Conservation (phyloP, 176 grass and related monocot species). For the Bolboschoenus planiculmis region DNA sequence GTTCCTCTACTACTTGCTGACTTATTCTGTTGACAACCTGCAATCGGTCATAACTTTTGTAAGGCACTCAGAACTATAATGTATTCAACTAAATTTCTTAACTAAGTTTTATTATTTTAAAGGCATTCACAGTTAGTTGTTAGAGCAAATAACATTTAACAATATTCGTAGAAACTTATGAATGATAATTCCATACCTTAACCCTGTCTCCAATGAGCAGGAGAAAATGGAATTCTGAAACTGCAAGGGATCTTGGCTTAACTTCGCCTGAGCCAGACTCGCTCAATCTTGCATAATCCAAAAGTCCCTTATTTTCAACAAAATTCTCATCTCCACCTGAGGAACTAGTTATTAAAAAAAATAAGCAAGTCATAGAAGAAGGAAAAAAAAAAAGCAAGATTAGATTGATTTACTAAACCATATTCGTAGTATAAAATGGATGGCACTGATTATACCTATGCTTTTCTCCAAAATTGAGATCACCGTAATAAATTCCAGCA, state of each 20-base stretch:
- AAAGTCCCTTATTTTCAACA: conserved; percentile 96
- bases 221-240: conserved; percentile 94
- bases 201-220: conserved; percentile 76
- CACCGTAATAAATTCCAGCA: conserved; percentile 89
- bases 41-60: neutral
- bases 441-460: conserved; percentile 58
- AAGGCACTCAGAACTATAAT: neutral
- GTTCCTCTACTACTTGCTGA: conserved; percentile 74
- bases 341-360: conserved; percentile 42
- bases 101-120: neutral
- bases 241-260: conserved; percentile 77
- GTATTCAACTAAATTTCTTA: neutral
- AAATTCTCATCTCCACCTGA: conserved; percentile 86
- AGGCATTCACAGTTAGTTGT: neutral
- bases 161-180: neutral
- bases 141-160: neutral
- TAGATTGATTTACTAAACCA: conserved; percentile 11
- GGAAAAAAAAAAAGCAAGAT: neutral
- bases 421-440: neutral
- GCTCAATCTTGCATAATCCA: conserved; percentile 82
- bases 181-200: conserved; percentile 47
- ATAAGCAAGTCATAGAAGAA: neutral
- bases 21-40: conserved; percentile 99
- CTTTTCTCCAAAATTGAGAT: conserved; percentile 91
- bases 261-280: conserved; percentile 27